Conservation (phyloP, 805 yeast genomes). For the Saccharomycopsis javanensis region DNA sequence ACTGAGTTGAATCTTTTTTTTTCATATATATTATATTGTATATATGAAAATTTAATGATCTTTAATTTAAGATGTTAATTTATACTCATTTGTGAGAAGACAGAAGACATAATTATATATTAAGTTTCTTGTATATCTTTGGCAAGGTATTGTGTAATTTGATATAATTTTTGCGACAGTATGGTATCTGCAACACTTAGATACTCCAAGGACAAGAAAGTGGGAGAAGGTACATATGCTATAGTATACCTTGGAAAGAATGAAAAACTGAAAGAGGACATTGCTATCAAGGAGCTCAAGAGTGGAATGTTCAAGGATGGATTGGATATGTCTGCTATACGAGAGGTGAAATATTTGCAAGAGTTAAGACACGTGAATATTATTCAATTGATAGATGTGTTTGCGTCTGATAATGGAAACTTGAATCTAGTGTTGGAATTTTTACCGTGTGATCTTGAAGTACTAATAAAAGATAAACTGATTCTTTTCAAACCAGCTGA, state of each 20-base stretch:
- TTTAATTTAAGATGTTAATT: too few relatives aligned
- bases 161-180: not conserved
- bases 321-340: conserved; percentile 91
- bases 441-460: conserved; percentile 85
- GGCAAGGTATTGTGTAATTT: not conserved
- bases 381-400: conserved; percentile 83
- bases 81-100: too few relatives aligned
- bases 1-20: too few relatives aligned
- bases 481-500: conserved; percentile 77
- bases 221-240: conserved; percentile 99
- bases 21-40: too few relatives aligned
- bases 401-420: conserved; percentile 48
- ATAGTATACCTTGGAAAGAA: conserved; percentile 83
- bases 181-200: not conserved
- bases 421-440: conserved; percentile 88
- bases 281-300: conserved; percentile 94
- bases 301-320: conserved; percentile 94
- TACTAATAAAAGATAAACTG: conserved; percentile 69
- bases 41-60: too few relatives aligned
- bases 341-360: conserved; percentile 83
- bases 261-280: conserved; percentile 40
- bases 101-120: too few relatives aligned
- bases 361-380: conserved; percentile 73
- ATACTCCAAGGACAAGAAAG: conserved; percentile 58
- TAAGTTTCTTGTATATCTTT: not conserved